A percentile compares a stretch with the other conserved stretches of the same genome.
These are phyloP conservation scores for Venturia nashicola DNA, from an alignment of 2,329 filamentous ascomycete genomes.

Conservation along the genomic window DNA sequence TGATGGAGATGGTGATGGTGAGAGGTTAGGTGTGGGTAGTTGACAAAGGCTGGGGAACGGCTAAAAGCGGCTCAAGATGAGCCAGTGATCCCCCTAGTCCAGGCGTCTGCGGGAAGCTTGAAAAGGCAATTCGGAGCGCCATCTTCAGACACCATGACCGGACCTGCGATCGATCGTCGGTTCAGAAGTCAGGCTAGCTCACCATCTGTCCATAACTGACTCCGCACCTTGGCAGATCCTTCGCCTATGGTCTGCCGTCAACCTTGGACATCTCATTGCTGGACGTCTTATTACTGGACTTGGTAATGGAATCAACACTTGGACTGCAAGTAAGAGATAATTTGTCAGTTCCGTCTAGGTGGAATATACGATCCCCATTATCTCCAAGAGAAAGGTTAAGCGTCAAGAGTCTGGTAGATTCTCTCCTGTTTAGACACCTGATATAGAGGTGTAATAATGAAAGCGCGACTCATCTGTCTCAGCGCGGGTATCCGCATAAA, in stretches of 20 bases:
- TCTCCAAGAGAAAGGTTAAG: too few relatives aligned
- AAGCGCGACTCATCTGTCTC: background rate
- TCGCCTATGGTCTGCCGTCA: conserved; percentile 28
- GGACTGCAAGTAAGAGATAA: conserved; percentile 6
- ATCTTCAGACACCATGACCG: background rate
- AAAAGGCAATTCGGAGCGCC: background rate
- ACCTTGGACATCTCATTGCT: conserved; percentile 33
- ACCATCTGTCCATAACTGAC: background rate
- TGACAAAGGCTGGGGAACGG: background rate
- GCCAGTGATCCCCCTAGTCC: background rate
- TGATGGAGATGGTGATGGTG: background rate
- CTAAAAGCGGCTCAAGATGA: background rate
- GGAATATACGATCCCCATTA: too few relatives aligned
- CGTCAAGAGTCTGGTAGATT: too few relatives aligned
- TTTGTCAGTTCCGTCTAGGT: too few relatives aligned
- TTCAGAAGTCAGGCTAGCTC: background rate
- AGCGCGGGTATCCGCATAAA: background rate
- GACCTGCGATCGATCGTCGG: background rate
- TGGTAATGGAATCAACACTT: conserved; percentile 32
- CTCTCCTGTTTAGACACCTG: background rate
- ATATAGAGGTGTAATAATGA: background rate
- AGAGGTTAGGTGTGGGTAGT: background rate
- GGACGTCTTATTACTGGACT: conserved; percentile 39
- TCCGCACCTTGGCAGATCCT: background rate
- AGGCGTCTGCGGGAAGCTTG: background rate